These are phyloP conservation scores for Saccharomycopsis javanensis DNA, from an alignment of 805 yeast genomes.

Conservation along the genomic window DNA sequence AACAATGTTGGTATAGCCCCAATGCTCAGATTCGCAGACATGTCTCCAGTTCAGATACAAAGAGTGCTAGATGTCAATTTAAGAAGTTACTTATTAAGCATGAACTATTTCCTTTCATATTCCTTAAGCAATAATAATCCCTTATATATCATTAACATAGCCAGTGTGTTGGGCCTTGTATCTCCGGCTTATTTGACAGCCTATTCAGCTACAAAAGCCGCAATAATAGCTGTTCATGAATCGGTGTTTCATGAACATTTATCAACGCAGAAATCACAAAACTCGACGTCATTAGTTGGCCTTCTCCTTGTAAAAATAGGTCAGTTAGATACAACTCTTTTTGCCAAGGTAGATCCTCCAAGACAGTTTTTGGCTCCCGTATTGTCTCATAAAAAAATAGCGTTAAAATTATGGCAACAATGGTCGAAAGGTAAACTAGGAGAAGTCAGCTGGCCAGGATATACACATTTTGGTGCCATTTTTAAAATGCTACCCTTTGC, in stretches of 20 bases:
- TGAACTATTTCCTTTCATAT: constrained; percentile 6
- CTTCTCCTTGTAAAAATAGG: constrained; percentile 35
- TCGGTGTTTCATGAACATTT: constrained; percentile 29
- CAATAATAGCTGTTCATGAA: constrained; percentile 34
- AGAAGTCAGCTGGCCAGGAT: constrained; percentile 31
- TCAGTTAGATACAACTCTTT: constrained; percentile 34
- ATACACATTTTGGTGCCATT: constrained; percentile 32
- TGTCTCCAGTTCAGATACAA: constrained; percentile 22
- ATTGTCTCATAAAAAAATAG: constrained; percentile 27
- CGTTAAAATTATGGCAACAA: constrained; percentile 25
- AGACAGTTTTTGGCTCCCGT: constrained; percentile 35
- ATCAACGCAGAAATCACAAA: background rate
- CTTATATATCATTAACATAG: constrained; percentile 30
- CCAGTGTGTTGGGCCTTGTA: constrained; percentile 33
- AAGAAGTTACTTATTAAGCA: constrained; percentile 7
- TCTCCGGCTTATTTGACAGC: constrained; percentile 34
- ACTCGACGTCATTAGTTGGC: constrained; percentile 4
- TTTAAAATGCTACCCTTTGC: constrained; percentile 30
- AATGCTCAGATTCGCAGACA: constrained; percentile 24
- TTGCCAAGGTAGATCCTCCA: constrained; percentile 30
- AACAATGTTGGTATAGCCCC: constrained; percentile 37
- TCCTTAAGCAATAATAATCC: background rate
- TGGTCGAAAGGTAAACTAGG: constrained; percentile 30
- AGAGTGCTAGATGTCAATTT: constrained; percentile 17
- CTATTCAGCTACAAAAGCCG: constrained; percentile 37